Conservation (phyloP, 2,329 filamentous ascomycete species). For the Claviceps maximensis region DNA sequence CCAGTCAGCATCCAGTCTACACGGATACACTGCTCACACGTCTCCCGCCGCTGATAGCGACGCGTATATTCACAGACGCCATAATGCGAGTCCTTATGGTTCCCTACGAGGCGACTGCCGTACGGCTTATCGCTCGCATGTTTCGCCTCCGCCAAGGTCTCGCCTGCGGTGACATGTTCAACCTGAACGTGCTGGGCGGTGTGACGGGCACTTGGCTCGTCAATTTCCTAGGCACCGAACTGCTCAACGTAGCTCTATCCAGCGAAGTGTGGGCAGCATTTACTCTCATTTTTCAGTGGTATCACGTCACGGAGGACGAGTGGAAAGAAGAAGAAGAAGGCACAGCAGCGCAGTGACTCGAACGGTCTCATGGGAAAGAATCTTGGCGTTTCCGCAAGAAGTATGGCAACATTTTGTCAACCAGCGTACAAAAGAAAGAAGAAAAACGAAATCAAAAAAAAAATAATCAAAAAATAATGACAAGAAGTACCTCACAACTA, state of each 20-base stretch:
- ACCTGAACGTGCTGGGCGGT: constrained; percentile 21
- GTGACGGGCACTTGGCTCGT: constrained; percentile 25
- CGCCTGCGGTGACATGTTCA: constrained; percentile 25
- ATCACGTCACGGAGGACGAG: constrained; percentile 30
- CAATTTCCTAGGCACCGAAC: constrained; percentile 34
- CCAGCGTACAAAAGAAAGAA: too few species aligned
- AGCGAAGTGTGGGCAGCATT: constrained; percentile 32
- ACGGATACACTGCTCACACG: constrained; percentile 36
- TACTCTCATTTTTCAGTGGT: constrained; percentile 24
- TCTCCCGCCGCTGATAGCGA: constrained; percentile 34
- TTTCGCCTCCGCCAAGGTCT: constrained; percentile 27
- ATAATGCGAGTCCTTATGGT: constrained; percentile 28
- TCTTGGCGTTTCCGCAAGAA: too few species aligned
- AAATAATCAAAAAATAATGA: too few species aligned
- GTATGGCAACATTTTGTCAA: too few species aligned
- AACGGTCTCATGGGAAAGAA: too few species aligned
- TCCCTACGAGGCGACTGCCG: constrained; percentile 33
- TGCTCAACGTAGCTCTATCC: constrained; percentile 30
- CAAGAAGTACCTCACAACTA: too few species aligned
- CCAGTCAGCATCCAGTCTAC: constrained; percentile 23
- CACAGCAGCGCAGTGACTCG: not conserved
- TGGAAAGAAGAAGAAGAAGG: constrained; percentile 23
- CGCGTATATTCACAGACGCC: constrained; percentile 32
- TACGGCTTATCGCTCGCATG: constrained; percentile 31
- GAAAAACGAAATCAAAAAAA: too few species aligned